Evolutionary conservation across 306 rosid genomes (phyloP).

Genomic region (Cucumis cinereus): DNA sequence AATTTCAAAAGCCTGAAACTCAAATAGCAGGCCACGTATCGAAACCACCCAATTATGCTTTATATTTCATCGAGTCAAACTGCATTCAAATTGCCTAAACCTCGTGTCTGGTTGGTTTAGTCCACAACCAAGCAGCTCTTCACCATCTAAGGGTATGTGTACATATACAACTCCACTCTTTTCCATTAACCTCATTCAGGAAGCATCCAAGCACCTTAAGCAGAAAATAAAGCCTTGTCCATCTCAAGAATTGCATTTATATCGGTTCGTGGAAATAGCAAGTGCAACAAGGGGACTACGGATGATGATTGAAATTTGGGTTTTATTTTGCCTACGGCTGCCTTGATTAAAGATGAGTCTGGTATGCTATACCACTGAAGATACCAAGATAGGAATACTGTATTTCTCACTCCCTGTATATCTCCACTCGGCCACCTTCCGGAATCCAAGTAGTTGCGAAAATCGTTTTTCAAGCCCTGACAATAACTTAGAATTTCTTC

Average conservation of each 20-base stretch:
- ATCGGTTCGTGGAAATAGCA: slow-evolving; percentile 65
- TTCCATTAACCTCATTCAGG: neutral
- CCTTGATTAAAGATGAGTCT: slow-evolving; percentile 37
- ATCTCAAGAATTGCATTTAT: slow-evolving; percentile 44
- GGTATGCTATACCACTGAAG: slow-evolving; percentile 91
- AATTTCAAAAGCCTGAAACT: neutral
- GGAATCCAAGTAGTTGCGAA: slow-evolving; percentile 41
- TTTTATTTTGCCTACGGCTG: slow-evolving; percentile 37
- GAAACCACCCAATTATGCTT: neutral
- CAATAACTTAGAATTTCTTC: slow-evolving; percentile 52
- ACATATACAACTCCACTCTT: neutral
- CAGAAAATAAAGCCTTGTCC: slow-evolving; percentile 36
- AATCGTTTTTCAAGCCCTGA: slow-evolving; percentile 52
- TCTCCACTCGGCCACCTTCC: slow-evolving; percentile 76
- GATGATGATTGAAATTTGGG: slow-evolving; percentile 46
- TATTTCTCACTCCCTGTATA: slow-evolving; percentile 28
- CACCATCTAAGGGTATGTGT: neutral
- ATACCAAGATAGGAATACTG: slow-evolving; percentile 71
- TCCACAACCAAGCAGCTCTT: neutral
- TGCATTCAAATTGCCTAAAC: neutral
- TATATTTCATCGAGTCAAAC: neutral
- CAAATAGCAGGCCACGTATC: neutral
- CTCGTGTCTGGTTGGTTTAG: neutral
- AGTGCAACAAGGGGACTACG: slow-evolving; percentile 49
- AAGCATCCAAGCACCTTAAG: neutral